A percentile compares a stretch with the other conserved stretches of the same genome.
These are phyloP conservation scores for Bruguiera sexangula DNA, from an alignment of 345 rosid species.

Conservation along the genomic window DNA sequence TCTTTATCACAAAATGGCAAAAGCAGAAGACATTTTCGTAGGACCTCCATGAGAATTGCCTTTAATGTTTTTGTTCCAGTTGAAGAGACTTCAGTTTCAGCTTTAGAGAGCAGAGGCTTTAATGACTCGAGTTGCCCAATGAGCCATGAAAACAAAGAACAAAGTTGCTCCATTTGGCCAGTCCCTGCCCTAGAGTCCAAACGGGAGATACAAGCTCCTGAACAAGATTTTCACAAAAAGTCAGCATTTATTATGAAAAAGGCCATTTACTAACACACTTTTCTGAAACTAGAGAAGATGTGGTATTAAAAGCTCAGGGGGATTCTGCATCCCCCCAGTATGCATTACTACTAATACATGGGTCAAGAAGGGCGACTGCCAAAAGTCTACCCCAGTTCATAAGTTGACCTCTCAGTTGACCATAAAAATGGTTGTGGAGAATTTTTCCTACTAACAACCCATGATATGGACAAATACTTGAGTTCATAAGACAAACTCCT, in stretches of 20 bases:
- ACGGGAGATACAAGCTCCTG: conserved; percentile 23
- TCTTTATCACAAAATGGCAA: conserved; percentile 39
- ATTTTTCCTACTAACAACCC: no score
- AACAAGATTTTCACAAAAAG: conserved; percentile 11
- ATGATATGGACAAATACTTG: no score
- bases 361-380: no score
- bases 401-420: no score
- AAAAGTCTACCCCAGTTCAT: no score
- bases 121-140: conserved; percentile 47
- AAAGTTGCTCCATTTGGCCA: conserved; percentile 40
- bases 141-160: conserved; percentile 66
- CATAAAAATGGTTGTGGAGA: no score
- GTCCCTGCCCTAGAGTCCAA: conserved; percentile 33
- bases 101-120: conserved; percentile 32
- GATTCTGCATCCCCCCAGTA: not conserved
- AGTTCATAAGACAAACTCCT: no score
- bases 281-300: not conserved
- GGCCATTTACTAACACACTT: not conserved
- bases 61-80: conserved; percentile 31
- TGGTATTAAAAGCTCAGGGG: not conserved
- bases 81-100: conserved; percentile 27
- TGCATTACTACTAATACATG: not conserved
- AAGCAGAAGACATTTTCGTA: conserved; percentile 47
- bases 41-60: conserved; percentile 41
- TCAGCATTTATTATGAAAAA: not conserved